These are phyloP conservation scores for Solanum hybrid DNA, from an alignment of 305 asterid species.

Conservation along the genomic window DNA sequence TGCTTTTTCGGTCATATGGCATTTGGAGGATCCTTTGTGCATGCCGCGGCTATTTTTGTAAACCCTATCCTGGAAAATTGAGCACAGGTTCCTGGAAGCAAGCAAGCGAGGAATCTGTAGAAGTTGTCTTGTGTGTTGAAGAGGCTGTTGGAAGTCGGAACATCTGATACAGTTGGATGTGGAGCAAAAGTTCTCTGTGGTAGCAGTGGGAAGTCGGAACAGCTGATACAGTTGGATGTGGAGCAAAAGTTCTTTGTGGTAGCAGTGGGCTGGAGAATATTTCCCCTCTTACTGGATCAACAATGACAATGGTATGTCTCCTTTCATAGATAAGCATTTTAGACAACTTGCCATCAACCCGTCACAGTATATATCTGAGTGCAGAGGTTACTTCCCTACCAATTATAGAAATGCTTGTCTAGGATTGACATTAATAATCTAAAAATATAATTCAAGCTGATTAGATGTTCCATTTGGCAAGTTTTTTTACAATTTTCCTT, in stretches of 20 bases:
- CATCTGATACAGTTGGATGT: slow-evolving; percentile 45
- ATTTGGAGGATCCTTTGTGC: neutral
- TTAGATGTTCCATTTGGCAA: neutral
- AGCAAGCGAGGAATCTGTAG: slow-evolving; percentile 31
- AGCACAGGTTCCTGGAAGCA: slow-evolving; percentile 64
- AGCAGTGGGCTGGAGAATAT: slow-evolving; percentile 20
- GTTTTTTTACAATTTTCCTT: neutral
- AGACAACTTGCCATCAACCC: neutral
- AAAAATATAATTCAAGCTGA: neutral
- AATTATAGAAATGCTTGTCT: neutral
- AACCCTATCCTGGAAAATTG: neutral
- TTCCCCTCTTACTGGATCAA: slow-evolving; percentile 19
- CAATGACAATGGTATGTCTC: slow-evolving; percentile 28
- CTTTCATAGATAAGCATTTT: neutral
- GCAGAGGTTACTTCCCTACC: neutral
- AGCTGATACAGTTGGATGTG: slow-evolving; percentile 48
- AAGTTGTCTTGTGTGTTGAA: slow-evolving; percentile 66
- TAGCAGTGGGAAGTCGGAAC: slow-evolving; percentile 25
- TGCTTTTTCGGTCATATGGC: neutral
- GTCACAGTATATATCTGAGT: neutral
- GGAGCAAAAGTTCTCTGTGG: slow-evolving; percentile 64
- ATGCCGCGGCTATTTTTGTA: too few relatives aligned
- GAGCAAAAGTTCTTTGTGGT: slow-evolving; percentile 56
- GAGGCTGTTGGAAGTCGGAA: slow-evolving; percentile 49
- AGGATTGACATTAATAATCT: neutral